phyloP scores from a whole-genome alignment of 768 basidiomycete species.

The Hemileccinum impolitum region DNA sequence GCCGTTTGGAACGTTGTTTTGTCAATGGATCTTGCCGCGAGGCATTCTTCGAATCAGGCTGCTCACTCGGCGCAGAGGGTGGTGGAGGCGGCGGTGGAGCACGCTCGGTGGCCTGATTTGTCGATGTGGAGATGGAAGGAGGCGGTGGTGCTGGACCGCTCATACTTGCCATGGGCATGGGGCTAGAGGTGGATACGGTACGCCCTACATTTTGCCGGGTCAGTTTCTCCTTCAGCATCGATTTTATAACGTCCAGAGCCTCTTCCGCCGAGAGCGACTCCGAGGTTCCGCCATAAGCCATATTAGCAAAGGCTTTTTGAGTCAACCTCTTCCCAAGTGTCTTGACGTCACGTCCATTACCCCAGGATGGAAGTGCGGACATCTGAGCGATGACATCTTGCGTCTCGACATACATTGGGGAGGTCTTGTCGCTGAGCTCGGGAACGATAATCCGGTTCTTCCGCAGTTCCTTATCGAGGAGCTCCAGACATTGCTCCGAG shows the following conservation, averaged over 20 bases:
- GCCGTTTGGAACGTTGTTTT: background rate
- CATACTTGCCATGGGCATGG: slow-evolving; percentile 23
- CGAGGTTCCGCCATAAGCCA: slow-evolving; percentile 14
- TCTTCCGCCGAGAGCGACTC: slow-evolving; percentile 27
- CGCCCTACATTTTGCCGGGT: slow-evolving; percentile 15
- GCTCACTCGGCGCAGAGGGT: slow-evolving; percentile 8
- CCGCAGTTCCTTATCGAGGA: slow-evolving; percentile 47
- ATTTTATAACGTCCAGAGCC: slow-evolving; percentile 26
- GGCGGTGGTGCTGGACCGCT: slow-evolving; percentile 15
- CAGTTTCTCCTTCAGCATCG: slow-evolving; percentile 23
- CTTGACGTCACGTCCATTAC: slow-evolving; percentile 65
- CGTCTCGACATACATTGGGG: slow-evolving; percentile 27
- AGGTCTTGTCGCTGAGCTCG: slow-evolving; percentile 27
- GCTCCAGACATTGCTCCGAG: slow-evolving; percentile 47
- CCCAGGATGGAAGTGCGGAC: slow-evolving; percentile 53
- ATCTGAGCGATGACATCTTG: slow-evolving; percentile 39
- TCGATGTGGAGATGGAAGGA: slow-evolving; percentile 19
- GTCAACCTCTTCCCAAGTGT: slow-evolving; percentile 51
- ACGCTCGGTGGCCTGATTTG: slow-evolving; percentile 17
- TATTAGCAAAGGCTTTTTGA: slow-evolving; percentile 35
- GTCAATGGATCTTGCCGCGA: background rate
- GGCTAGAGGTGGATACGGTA: background rate
- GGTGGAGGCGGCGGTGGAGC: slow-evolving; percentile 23
- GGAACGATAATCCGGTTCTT: slow-evolving; percentile 40
- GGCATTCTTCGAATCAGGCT: background rate